Evolutionary conservation across 2,329 filamentous ascomycete genomes (phyloP).

Genomic region (Ceratocystis alfenasii): DNA sequence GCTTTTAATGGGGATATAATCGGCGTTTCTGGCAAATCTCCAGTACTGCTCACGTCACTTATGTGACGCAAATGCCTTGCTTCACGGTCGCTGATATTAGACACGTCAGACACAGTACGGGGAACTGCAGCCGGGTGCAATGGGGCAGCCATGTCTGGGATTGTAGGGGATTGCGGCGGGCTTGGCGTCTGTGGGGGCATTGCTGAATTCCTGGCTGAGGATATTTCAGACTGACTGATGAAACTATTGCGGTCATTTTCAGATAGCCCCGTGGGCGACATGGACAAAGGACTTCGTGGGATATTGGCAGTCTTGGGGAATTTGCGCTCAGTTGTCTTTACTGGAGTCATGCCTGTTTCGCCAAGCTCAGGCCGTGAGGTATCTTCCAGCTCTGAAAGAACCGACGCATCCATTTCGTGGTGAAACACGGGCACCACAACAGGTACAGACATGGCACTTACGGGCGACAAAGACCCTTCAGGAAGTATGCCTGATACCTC

Average conservation of each 20-base stretch:
- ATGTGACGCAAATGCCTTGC: conserved; percentile 33
- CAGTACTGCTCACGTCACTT: conserved; percentile 31
- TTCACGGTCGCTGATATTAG: conserved; percentile 33
- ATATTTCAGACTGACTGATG: conserved; percentile 8
- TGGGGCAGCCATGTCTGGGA: not conserved
- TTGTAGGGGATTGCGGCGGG: conserved; percentile 10
- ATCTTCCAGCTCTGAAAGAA: not conserved
- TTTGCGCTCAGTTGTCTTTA: not conserved
- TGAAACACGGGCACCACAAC: not conserved
- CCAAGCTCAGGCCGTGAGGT: not conserved
- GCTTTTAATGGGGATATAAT: not conserved
- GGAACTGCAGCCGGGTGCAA: not conserved
- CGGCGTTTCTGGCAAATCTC: not conserved
- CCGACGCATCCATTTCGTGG: not conserved
- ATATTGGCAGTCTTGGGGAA: not conserved
- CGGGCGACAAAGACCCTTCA: conserved; percentile 1
- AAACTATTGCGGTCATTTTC: not conserved
- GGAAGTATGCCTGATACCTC: conserved; percentile 10
- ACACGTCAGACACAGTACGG: conserved; percentile 32
- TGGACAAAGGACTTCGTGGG: not conserved
- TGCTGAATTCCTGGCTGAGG: not conserved
- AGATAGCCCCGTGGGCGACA: conserved; percentile 5
- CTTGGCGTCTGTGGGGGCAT: conserved; percentile 9
- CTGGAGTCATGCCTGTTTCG: not conserved
- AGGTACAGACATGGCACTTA: not conserved